Evolutionary conservation across 352 stramenopile genomes (phyloP), one percentile per base, ranked within the genome.

Genomic region (Phytophthora multivora): DNA sequence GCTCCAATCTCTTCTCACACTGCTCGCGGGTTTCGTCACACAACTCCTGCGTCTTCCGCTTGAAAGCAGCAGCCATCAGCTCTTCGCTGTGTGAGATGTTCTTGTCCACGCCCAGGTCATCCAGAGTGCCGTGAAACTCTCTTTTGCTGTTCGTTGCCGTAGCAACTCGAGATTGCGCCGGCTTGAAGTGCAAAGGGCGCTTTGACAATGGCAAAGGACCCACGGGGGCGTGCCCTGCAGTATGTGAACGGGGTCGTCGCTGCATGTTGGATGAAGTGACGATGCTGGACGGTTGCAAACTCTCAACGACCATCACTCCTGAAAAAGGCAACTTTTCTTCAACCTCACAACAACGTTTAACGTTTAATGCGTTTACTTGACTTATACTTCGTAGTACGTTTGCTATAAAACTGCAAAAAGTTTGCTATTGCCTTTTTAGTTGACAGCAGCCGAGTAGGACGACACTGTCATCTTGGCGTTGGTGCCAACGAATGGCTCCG

Each of bases 1-100:
- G 67, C 55, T 77, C 52, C 11, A 88, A 53, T 33, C 80, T 69
- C 55, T 75, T 43, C 49, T 88, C 79, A 50, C 77, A 90, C 53
- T 85, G 79, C 15, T 63, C 48, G 4, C 79, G 77, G 19, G 77
- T 90, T 26, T 83, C 75, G 8, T 88, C 75, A 30, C 79, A 88
- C 13, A 89, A 51, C 42, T 77, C 49, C 36, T 80, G 78, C 10
- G 67, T 63, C 45, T 82, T 87, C 42, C 65, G 66, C 33, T 80
- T 78, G 45, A 80, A 55, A n/a, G 51, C 45, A n/a, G 51, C 45
- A n/a, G 36, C 23, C 50, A 67, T 18, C 33, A 71, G 15, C 3
- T 67, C 41, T 11, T 71, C 50, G 18, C 45, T 59, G 50, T 66
- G 57, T 2, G 30, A 66, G 15, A 18, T 7, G 21, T 51, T 39